Evolutionary conservation across 768 basidiomycete genomes (phyloP), one percentile per base, ranked within the genome.

Genomic region (Boletellus ananas): DNA sequence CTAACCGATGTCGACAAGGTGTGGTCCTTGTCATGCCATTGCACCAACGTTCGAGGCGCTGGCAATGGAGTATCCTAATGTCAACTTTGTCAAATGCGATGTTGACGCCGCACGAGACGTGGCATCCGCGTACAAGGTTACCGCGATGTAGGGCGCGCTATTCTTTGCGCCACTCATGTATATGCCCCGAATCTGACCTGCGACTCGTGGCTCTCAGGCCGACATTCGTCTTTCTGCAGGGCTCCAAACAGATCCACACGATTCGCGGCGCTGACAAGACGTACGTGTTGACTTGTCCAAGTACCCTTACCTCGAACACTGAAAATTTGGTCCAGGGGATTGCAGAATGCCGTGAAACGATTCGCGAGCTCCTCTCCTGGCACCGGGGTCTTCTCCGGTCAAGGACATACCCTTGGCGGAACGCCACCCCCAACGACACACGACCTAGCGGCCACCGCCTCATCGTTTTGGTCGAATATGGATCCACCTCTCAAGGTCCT

Each of bases 31-130:
- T 63, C 87, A 89, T 66, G 75, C 76, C 36, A 93, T 93, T 55
- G 90, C 89, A 3, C 90, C 91, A 2, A 69, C 74, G 0, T 92
- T 78, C 53, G 88, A 90, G 58, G 70, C 77, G 1, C 71, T 93
- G 2, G 77, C 88, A 6, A 84, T 81, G 58, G 71, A 87, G 58
- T 83, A 87, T 63, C 71, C 70, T 20, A 74, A 76, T 43, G 89
- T 85, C 50, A 88, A 88, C 67, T 94, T 94, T 70, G 63, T 92
- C 60, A 93, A 93, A 64, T 87, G 84, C 57, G 88, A 90, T 59
- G 83, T 90, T 16, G 89, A 91, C 57, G 78, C 76, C 43, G 83
- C 81, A 17, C 67, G 58, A 55, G 90, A 90, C 37, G 83, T 93
- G 23, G 82, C 90, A 8, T 60, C 71, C 27, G 43, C 69, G 36